phyloP scores from a whole-genome alignment of 2,329 filamentous ascomycete genomes.

The Ophiostoma himal-ulmi region DNA sequence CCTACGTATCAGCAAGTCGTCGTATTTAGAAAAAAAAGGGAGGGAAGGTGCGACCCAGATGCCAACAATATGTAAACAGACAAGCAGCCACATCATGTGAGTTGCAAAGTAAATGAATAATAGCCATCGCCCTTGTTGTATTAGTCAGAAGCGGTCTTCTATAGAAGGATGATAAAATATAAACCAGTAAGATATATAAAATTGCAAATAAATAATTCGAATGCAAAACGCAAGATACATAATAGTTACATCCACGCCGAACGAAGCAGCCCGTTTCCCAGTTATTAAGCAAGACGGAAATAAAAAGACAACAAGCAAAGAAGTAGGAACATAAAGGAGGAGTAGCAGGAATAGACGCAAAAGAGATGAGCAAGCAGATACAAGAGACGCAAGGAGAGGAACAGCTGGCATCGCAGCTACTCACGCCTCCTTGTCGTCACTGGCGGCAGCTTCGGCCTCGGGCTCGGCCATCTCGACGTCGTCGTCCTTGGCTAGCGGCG shows the following conservation, averaged over 20 bases:
- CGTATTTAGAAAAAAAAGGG: neutral
- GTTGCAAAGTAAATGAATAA: neutral
- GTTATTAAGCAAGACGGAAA: neutral
- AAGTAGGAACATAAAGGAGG: neutral
- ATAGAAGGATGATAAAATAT: neutral
- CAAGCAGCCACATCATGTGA: neutral
- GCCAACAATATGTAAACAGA: neutral
- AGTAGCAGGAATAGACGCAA: neutral
- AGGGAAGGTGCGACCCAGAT: neutral
- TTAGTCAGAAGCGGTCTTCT: neutral
- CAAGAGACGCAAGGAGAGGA: neutral
- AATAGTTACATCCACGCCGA: neutral
- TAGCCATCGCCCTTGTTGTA: neutral
- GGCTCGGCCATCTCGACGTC: conserved; percentile 47
- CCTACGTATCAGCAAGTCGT: neutral
- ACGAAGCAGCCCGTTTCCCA: neutral
- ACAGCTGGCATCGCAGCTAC: neutral
- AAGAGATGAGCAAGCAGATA: neutral
- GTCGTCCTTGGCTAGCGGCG: conserved; percentile 36
- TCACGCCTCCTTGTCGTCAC: conserved; percentile 27
- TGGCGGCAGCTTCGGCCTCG: conserved; percentile 34
- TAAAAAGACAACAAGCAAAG: neutral
- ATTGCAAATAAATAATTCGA: neutral
- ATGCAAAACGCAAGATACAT: neutral
- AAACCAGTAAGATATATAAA: neutral